Evolutionary conservation across 805 yeast species (phyloP).

Genomic region (Candida sithepensis): DNA sequence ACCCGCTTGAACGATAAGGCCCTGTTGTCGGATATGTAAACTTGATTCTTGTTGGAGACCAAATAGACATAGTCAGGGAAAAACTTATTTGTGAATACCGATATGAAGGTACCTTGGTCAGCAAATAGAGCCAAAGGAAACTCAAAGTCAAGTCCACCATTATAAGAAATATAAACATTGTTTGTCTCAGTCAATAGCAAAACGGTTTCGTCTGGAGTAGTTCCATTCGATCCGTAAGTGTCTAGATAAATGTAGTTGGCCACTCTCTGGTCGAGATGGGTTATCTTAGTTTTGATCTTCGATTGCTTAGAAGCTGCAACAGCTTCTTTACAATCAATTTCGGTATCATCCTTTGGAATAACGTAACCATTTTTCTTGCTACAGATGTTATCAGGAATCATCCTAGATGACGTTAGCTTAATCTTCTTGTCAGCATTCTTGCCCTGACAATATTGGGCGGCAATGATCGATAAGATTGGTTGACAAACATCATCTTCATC

Average conservation of each 20-base stretch:
- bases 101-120: conserved; percentile 40
- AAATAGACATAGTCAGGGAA: conserved; percentile 54
- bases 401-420: conserved; percentile 22
- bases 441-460: conserved; percentile 20
- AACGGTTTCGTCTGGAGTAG: conserved; percentile 58
- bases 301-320: conserved; percentile 12
- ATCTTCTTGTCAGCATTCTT: conserved; percentile 15
- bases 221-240: conserved; percentile 35
- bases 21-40: conserved; percentile 65
- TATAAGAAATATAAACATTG: conserved; percentile 60
- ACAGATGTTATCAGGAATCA: conserved; percentile 28
- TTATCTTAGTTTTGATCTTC: conserved; percentile 36
- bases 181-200: conserved; percentile 53
- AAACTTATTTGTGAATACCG: conserved; percentile 60
- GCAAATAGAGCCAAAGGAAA: conserved; percentile 28
- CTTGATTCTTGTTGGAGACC: conserved; percentile 42
- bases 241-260: conserved; percentile 59
- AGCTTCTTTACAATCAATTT: conserved; percentile 35
- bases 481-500: conserved; percentile 46
- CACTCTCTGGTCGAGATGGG: conserved; percentile 50
- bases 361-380: conserved; percentile 17
- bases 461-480: conserved; percentile 20
- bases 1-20: conserved; percentile 51
- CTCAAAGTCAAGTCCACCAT: conserved; percentile 57
- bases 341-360: conserved; percentile 21